These are phyloP conservation scores for Linaria vulgaris DNA, from an alignment of 257 asterid species.

Conservation along the genomic window DNA sequence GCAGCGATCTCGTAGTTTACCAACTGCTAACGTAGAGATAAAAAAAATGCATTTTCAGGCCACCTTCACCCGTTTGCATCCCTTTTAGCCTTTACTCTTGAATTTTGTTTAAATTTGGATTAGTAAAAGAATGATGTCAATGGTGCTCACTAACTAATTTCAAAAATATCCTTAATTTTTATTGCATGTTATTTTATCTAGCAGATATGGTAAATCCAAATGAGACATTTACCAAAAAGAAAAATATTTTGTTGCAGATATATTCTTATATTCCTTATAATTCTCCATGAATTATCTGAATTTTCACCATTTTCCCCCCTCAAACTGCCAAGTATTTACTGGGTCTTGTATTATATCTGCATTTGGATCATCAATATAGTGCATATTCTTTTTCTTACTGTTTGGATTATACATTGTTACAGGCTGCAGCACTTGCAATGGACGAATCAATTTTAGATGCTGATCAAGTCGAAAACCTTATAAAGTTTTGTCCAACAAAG, in stretches of 20 bases:
- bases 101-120: background rate
- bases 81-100: background rate
- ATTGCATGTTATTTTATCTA: background rate
- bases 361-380: no score
- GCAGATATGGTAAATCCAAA: background rate
- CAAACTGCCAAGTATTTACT: background rate
- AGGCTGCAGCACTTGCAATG: conserved; percentile 99
- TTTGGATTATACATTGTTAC: conserved; percentile 26
- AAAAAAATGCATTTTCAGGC: conserved; percentile 6
- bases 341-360: background rate
- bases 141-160: background rate
- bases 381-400: background rate
- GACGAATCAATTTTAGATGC: conserved; percentile 95
- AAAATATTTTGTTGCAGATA: background rate
- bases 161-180: background rate
- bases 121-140: background rate
- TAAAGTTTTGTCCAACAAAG: conserved; percentile 94
- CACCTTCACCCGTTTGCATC: background rate
- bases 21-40: background rate
- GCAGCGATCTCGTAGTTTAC: background rate
- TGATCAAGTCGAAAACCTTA: conserved; percentile 97
- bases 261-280: background rate
- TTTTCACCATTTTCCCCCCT: background rate
- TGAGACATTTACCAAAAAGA: background rate
- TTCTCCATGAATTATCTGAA: no score